phyloP scores from a whole-genome alignment of 352 stramenopile species.

The Phytophthora pisi region DNA sequence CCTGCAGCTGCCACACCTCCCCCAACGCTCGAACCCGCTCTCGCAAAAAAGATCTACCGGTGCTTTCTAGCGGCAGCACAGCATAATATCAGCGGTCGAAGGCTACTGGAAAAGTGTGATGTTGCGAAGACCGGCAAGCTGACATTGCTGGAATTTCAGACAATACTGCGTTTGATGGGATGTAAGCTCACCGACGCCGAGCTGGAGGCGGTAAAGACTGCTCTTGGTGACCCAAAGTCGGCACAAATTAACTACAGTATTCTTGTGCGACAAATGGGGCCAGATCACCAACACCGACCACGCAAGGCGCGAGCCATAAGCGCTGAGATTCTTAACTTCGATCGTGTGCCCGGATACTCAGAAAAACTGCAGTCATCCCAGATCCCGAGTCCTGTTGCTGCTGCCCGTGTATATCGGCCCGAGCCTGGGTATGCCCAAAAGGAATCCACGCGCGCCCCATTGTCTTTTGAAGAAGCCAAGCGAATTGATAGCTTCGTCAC shows the following conservation, averaged over 20 bases:
- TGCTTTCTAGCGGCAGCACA: conserved; percentile 74
- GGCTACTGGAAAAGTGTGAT: conserved; percentile 80
- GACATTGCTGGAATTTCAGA: conserved; percentile 74
- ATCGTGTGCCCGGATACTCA: conserved; percentile 16
- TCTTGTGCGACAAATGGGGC: conserved; percentile 53
- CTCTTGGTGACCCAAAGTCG: conserved; percentile 50
- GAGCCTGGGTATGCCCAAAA: conserved; percentile 12
- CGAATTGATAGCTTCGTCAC: conserved; percentile 48
- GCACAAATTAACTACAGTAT: conserved; percentile 56
- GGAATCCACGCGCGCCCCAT: conserved; percentile 1
- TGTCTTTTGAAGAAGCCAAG: conserved; percentile 51
- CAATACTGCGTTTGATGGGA: conserved; percentile 78
- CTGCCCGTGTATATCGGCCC: conserved; percentile 10
- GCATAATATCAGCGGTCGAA: conserved; percentile 75
- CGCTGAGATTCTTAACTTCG: conserved; percentile 17
- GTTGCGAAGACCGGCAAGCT: conserved; percentile 52
- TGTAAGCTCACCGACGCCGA: conserved; percentile 61
- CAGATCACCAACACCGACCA: conserved; percentile 27
- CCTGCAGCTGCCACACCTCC: conserved; percentile 3
- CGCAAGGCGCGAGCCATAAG: conserved; percentile 27
- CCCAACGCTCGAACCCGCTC: conserved; percentile 25
- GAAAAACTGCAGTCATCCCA: conserved; percentile 17
- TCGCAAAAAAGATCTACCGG: conserved; percentile 70
- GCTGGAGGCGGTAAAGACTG: conserved; percentile 53
- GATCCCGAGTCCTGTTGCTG: conserved; percentile 23